Evolutionary conservation across 106 monocot species (phyloP).

Genomic region (Cymbidium sinense): DNA sequence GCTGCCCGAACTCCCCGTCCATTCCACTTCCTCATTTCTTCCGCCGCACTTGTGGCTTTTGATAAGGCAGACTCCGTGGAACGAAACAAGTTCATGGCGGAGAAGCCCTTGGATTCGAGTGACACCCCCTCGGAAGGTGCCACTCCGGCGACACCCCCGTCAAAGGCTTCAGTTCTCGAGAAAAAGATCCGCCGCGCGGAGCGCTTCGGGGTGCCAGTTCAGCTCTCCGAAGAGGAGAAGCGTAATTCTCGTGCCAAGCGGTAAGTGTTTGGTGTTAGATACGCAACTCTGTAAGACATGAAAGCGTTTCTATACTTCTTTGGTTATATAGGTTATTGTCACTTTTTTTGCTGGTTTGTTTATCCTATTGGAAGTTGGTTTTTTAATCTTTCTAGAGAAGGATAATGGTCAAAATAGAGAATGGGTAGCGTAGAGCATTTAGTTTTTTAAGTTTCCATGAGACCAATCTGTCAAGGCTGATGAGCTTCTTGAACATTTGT

Average conservation of each 20-base stretch:
- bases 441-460: not conserved
- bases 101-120: conserved; percentile 2
- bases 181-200: conserved; percentile 48
- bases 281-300: not conserved
- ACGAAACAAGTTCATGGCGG: conserved; percentile 6
- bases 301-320: not conserved
- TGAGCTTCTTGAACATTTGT: not conserved
- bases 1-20: not conserved
- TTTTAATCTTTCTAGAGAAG: not conserved
- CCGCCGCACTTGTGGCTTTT: not conserved
- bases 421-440: not conserved
- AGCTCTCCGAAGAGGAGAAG: conserved; percentile 65
- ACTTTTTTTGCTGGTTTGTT: not conserved
- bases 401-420: not conserved
- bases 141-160: not conserved
- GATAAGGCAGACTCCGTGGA: not conserved
- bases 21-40: not conserved
- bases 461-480: not conserved
- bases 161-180: conserved; percentile 28
- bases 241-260: conserved; percentile 50
- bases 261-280: conserved; percentile 12
- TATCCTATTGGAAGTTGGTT: not conserved
- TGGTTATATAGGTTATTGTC: not conserved
- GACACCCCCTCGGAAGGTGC: not conserved
- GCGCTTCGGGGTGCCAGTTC: conserved; percentile 43